Conservation (phyloP, 495 filamentous ascomycete genomes). For the Hapsidospora chrysogenum region DNA sequence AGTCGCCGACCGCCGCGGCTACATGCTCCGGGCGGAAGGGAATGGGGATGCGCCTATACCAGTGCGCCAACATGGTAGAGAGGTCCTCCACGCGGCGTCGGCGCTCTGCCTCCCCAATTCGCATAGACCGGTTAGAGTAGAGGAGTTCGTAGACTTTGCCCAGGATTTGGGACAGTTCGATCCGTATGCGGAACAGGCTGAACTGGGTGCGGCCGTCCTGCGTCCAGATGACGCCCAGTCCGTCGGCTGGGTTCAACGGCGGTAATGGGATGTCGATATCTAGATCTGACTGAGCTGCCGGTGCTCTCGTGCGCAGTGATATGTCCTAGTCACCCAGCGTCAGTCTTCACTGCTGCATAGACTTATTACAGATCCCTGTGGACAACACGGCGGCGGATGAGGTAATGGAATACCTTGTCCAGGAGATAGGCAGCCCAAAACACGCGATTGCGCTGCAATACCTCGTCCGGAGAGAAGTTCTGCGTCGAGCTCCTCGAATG, state of each 20-base stretch:
- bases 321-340: too few relatives aligned
- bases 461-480: neutral
- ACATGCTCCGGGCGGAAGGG: too few relatives aligned
- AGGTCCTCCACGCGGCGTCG: too few relatives aligned
- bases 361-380: too few relatives aligned
- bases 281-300: conserved; percentile 4
- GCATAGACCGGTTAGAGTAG: too few relatives aligned
- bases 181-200: conserved; percentile 4
- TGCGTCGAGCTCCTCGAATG: conserved; percentile 1
- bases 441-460: conserved; percentile 3
- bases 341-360: too few relatives aligned
- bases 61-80: too few relatives aligned
- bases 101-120: too few relatives aligned
- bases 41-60: too few relatives aligned
- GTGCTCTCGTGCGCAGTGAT: conserved; percentile 2
- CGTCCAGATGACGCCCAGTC: conserved; percentile 1
- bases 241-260: neutral
- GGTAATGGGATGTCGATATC: conserved; percentile 6
- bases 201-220: neutral
- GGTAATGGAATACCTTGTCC: too few relatives aligned
- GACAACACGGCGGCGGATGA: too few relatives aligned
- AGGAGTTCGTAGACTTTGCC: conserved; percentile 5
- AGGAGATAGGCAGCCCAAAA: conserved; percentile 9
- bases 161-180: conserved; percentile 6
- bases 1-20: too few relatives aligned